These are phyloP conservation scores for Sphaerostilbella broomeana DNA, from an alignment of 2,329 filamentous ascomycete genomes.

Conservation along the genomic window DNA sequence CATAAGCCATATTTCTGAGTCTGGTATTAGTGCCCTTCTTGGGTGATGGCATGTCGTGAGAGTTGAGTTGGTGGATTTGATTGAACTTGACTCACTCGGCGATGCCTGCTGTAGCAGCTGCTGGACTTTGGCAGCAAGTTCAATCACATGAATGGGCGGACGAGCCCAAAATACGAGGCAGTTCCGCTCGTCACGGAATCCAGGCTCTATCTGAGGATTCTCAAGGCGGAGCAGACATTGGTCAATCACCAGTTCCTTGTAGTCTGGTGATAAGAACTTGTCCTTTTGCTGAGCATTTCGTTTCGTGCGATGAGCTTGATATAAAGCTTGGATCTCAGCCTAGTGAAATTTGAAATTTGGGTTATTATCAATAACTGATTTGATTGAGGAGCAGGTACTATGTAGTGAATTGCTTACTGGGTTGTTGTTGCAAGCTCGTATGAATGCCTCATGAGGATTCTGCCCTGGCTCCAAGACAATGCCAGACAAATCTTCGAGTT, in stretches of 20 bases:
- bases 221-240: conserved; percentile 65
- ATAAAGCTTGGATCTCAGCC: conserved; percentile 63
- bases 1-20: conserved; percentile 62
- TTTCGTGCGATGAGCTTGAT: conserved; percentile 64
- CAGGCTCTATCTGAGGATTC: conserved; percentile 55
- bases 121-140: conserved; percentile 64
- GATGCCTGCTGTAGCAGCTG: conserved; percentile 54
- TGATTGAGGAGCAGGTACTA: background rate
- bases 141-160: conserved; percentile 64
- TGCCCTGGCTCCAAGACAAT: conserved; percentile 44
- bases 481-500: conserved; percentile 49
- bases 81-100: conserved; percentile 66
- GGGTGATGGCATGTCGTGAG: background rate
- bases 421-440: conserved; percentile 59
- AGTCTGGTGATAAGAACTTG: conserved; percentile 63
- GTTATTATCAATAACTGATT: fast-evolving
- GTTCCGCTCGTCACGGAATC: conserved; percentile 68
- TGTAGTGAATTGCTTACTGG: conserved; percentile 44
- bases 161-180: conserved; percentile 86
- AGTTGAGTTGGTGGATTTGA: no score
- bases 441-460: conserved; percentile 73
- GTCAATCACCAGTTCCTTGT: conserved; percentile 67
- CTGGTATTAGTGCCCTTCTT: background rate
- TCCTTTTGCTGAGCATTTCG: conserved; percentile 70
- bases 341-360: conserved; percentile 25